Evolutionary conservation across 2,329 filamentous ascomycete species (phyloP).

Genomic region (Aspergillus japonicus): DNA sequence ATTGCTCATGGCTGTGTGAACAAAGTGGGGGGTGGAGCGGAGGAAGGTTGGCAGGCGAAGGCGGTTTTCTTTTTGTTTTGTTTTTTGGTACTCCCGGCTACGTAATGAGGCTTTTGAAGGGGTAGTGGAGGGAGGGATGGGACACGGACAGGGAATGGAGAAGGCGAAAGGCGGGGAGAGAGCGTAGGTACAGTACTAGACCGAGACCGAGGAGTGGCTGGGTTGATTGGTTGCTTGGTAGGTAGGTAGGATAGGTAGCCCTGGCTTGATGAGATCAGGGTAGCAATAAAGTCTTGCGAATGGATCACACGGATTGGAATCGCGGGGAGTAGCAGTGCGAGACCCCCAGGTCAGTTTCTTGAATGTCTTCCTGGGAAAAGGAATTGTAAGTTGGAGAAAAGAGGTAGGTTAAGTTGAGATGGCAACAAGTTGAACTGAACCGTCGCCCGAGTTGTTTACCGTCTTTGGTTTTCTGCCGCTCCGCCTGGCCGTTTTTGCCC

Average conservation of each 20-base stretch:
- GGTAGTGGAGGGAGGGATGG: background rate
- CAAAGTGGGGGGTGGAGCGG: background rate
- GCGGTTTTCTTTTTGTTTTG: background rate
- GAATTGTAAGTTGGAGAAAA: background rate
- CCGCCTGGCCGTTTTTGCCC: slow-evolving; percentile 25
- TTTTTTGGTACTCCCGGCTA: background rate
- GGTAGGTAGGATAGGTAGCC: no score
- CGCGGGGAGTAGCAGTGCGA: no score
- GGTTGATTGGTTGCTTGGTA: slow-evolving; percentile 11
- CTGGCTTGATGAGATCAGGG: background rate
- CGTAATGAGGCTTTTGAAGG: slow-evolving; percentile 29
- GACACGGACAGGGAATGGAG: background rate
- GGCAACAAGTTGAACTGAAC: slow-evolving; percentile 9
- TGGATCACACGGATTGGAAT: no score
- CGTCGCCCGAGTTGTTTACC: slow-evolving; percentile 20
- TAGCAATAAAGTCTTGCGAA: no score
- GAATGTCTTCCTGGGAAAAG: no score
- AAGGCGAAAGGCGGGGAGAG: slow-evolving; percentile 9
- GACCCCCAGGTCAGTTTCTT: no score
- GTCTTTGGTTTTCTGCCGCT: slow-evolving; percentile 17
- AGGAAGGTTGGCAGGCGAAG: background rate
- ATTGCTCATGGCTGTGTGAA: slow-evolving; percentile 68
- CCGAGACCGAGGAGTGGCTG: slow-evolving; percentile 10
- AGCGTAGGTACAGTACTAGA: slow-evolving; percentile 1
- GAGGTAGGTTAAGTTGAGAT: slow-evolving; percentile 4